These are phyloP conservation scores for Teratosphaeria viscida DNA, from an alignment of 2,329 filamentous ascomycete genomes.

Conservation along the genomic window DNA sequence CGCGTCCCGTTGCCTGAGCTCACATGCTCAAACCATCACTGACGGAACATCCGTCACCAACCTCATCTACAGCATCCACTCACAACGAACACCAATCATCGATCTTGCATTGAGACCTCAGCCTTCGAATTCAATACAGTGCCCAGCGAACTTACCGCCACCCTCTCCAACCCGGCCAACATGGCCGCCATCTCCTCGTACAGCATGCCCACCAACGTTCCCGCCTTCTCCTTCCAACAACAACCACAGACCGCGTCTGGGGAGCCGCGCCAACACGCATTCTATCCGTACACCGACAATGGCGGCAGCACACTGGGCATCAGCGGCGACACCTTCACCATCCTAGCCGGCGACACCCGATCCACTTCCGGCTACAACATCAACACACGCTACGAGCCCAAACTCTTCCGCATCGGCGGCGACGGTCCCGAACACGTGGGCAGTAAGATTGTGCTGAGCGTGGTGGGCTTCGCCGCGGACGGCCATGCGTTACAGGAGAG, in stretches of 20 bases:
- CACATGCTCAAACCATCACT: background rate
- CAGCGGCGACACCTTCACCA: slow-evolving; percentile 84
- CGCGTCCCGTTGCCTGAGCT: background rate
- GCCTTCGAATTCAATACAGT: background rate
- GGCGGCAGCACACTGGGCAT: slow-evolving; percentile 94
- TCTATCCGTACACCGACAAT: slow-evolving; percentile 97
- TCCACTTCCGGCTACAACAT: slow-evolving; percentile 96
- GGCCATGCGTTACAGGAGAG: slow-evolving; percentile 89
- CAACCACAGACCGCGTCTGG: slow-evolving; percentile 37
- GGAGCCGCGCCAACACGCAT: slow-evolving; percentile 60
- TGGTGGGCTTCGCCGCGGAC: slow-evolving; percentile 92
- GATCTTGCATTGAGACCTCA: background rate
- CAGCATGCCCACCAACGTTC: slow-evolving; percentile 40
- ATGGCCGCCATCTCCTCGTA: slow-evolving; percentile 48
- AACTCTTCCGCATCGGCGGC: slow-evolving; percentile 95
- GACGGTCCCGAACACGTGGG: slow-evolving; percentile 76
- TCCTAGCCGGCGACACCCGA: slow-evolving; percentile 94
- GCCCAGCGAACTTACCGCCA: background rate
- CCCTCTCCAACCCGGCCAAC: slow-evolving; percentile 11
- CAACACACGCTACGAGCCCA: slow-evolving; percentile 90
- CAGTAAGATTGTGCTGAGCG: slow-evolving; percentile 78
- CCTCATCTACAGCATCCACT: background rate
- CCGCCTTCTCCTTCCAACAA: slow-evolving; percentile 52
- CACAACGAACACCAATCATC: background rate
- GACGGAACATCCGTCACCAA: background rate